Evolutionary conservation across 2,329 filamentous ascomycete genomes (phyloP).

Genomic region (Phialemonium atrogriseum): DNA sequence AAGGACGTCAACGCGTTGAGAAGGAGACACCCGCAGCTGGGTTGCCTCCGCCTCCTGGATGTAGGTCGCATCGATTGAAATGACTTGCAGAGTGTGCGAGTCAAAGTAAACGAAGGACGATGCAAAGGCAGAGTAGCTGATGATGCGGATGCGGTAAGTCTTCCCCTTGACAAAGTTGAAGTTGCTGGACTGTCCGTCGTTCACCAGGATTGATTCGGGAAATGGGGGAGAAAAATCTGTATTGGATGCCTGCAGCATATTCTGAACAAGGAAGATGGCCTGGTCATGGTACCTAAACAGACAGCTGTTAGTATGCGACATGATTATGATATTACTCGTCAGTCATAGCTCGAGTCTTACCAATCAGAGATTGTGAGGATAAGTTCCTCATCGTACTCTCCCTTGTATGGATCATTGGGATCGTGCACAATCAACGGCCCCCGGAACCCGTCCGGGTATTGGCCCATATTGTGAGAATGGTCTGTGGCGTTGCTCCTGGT

Average conservation of each 20-base stretch:
- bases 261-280: no score
- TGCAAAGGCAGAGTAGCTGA: slow-evolving; percentile 67
- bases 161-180: slow-evolving; percentile 55
- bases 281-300: no score
- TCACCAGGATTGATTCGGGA: slow-evolving; percentile 59
- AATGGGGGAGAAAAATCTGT: slow-evolving; percentile 55
- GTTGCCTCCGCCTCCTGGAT: slow-evolving; percentile 49
- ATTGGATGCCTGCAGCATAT: no score
- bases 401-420: slow-evolving; percentile 43
- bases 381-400: slow-evolving; percentile 55
- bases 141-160: slow-evolving; percentile 63
- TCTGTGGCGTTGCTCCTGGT: no score
- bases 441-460: slow-evolving; percentile 64
- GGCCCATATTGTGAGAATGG: slow-evolving; percentile 56
- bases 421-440: slow-evolving; percentile 58
- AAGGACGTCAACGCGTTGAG: slow-evolving; percentile 59
- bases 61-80: slow-evolving; percentile 67
- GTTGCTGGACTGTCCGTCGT: slow-evolving; percentile 55
- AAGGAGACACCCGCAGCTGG: slow-evolving; percentile 56
- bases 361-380: slow-evolving; percentile 58
- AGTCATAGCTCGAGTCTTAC: no score
- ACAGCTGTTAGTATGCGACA: slow-evolving; percentile 36
- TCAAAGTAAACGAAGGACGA: slow-evolving; percentile 58
- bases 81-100: slow-evolving; percentile 57
- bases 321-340: slow-evolving; percentile 45